Percentiles rank a stretch among this genome's conserved stretches.
Conservation (phyloP, 352 stramenopile species). For the Phytophthora litchii region DNA sequence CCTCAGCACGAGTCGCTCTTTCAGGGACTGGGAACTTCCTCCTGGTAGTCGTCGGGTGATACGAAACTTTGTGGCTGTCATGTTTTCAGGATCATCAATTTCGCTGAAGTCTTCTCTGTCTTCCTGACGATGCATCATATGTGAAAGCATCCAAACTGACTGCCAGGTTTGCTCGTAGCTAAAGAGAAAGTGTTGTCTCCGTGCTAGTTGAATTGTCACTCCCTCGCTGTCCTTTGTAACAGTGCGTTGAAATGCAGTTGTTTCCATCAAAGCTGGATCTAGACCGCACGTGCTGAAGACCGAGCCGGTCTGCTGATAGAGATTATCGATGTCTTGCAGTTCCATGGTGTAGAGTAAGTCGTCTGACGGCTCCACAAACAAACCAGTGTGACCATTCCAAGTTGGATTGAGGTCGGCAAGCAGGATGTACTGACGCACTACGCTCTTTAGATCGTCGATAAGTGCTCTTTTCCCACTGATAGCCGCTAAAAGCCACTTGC, state of each 20-base stretch:
- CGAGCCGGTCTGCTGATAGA: slow-evolving; percentile 1
- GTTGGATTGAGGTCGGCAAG: not conserved
- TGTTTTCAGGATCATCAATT: slow-evolving; percentile 5
- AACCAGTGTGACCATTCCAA: not conserved
- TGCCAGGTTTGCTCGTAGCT: slow-evolving; percentile 7
- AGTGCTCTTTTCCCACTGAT: not conserved
- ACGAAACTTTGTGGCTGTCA: slow-evolving; percentile 7
- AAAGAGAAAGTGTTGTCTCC: slow-evolving; percentile 11
- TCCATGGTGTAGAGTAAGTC: slow-evolving; percentile 7
- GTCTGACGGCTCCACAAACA: not conserved
- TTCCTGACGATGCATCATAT: slow-evolving; percentile 5
- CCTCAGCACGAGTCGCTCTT: not conserved
- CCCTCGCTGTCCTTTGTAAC: not conserved
- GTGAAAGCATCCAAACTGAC: slow-evolving; percentile 8
- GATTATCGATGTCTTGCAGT: not conserved
- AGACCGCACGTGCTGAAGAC: slow-evolving; percentile 5
- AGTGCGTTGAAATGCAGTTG: slow-evolving; percentile 3
- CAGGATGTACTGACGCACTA: slow-evolving; percentile 3
- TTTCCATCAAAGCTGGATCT: not conserved
- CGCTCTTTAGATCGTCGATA: not conserved
- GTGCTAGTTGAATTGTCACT: not conserved
- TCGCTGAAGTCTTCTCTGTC: slow-evolving; percentile 2
- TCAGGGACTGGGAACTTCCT: not conserved
- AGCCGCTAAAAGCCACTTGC: slow-evolving; percentile 1
- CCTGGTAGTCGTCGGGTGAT: slow-evolving; percentile 1